Percentiles rank a stretch among this genome's conserved stretches.
These are phyloP conservation scores for Groenewaldozyma salmanticensis DNA, from an alignment of 805 yeast genomes.

Conservation along the genomic window DNA sequence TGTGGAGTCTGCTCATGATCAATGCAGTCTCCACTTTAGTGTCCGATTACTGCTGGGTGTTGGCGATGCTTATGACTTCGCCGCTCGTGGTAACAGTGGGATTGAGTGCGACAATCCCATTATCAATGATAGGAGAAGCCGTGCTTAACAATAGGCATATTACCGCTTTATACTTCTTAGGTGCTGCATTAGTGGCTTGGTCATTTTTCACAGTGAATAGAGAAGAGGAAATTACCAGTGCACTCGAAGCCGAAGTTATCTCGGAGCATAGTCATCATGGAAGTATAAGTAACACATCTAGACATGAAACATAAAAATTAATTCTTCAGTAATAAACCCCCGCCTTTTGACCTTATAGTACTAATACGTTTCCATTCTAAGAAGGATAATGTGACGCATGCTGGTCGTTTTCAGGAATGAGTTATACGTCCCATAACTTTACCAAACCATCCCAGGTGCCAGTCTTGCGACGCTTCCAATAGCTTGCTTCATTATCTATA, in stretches of 20 bases:
- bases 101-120: constrained; percentile 82
- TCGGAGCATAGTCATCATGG: neutral
- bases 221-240: constrained; percentile 57
- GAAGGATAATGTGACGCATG: too few relatives aligned
- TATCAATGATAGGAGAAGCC: constrained; percentile 88
- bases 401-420: too few relatives aligned
- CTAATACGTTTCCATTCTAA: too few relatives aligned
- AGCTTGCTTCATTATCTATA: constrained; percentile 45
- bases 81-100: constrained; percentile 97
- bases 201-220: constrained; percentile 80
- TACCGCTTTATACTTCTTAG: constrained; percentile 56
- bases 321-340: too few relatives aligned
- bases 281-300: neutral
- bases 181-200: constrained; percentile 69
- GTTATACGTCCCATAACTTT: constrained; percentile 12
- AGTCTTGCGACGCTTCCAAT: constrained; percentile 69
- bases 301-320: too few relatives aligned
- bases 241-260: constrained; percentile 5
- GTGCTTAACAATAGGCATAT: constrained; percentile 55
- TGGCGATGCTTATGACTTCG: constrained; percentile 84
- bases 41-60: constrained; percentile 93
- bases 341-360: too few relatives aligned
- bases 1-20: constrained; percentile 43
- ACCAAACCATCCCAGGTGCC: constrained; percentile 23
- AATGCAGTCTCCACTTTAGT: constrained; percentile 75